Conservation (phyloP, 2,329 filamentous ascomycete species). For the Delphinella strobiligena region DNA sequence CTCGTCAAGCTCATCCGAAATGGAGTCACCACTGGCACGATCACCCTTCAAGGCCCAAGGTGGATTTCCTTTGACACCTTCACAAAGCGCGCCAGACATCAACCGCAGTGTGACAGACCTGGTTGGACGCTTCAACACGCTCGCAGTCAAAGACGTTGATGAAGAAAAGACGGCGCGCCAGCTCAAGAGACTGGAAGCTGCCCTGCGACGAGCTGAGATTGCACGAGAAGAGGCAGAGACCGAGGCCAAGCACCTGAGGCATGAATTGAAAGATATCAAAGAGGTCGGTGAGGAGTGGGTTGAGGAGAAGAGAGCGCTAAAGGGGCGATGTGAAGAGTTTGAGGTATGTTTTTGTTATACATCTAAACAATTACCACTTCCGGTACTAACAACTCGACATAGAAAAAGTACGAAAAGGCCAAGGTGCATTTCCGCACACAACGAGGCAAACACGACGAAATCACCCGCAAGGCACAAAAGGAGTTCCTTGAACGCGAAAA, state of each 20-base stretch:
- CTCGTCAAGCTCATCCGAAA: no score
- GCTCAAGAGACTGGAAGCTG: slow-evolving; percentile 30
- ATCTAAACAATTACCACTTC: slow-evolving; percentile 15
- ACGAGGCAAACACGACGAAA: slow-evolving; percentile 26
- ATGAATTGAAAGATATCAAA: slow-evolving; percentile 46
- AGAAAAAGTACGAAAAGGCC: slow-evolving; percentile 14
- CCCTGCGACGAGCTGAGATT: slow-evolving; percentile 31
- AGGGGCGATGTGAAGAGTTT: slow-evolving; percentile 30
- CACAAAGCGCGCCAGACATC: slow-evolving; percentile 8
- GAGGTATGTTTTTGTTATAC: slow-evolving; percentile 10
- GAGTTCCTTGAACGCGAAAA: slow-evolving; percentile 54
- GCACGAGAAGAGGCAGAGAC: slow-evolving; percentile 53
- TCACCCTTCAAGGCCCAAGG: no score
- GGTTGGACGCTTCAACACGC: slow-evolving; percentile 61
- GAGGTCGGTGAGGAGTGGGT: slow-evolving; percentile 54
- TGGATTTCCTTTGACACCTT: slow-evolving; percentile 6
- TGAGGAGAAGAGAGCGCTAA: slow-evolving; percentile 52
- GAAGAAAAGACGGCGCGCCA: slow-evolving; percentile 24
- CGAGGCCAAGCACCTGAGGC: slow-evolving; percentile 52
- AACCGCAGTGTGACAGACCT: slow-evolving; percentile 19
- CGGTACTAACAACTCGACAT: slow-evolving; percentile 12
- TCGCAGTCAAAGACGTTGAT: slow-evolving; percentile 42
- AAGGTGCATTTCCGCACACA: slow-evolving; percentile 15
- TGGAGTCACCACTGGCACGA: no score
- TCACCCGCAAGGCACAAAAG: slow-evolving; percentile 22